These are phyloP conservation scores for Clarireedia paspali DNA, from an alignment of 2,329 filamentous ascomycete species.

Conservation along the genomic window DNA sequence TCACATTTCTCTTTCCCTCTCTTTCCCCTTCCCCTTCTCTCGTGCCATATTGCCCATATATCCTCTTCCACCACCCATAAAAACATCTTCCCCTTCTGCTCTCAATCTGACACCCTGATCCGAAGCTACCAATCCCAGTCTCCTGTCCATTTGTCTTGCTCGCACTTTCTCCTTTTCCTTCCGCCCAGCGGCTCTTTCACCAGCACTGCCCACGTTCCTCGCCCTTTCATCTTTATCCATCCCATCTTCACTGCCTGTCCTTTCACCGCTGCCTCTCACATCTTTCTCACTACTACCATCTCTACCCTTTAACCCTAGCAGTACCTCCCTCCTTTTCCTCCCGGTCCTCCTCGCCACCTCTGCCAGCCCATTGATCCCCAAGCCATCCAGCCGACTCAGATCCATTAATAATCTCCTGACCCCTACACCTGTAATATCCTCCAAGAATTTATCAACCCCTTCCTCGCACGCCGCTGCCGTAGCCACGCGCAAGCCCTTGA, in stretches of 20 bases:
- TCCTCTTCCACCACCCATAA: background rate
- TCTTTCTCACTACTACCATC: background rate
- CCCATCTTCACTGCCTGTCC: conserved; percentile 3
- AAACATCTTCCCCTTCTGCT: conserved; percentile 4
- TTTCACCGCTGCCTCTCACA: background rate
- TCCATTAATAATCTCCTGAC: conserved; percentile 49
- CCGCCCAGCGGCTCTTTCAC: too few species aligned
- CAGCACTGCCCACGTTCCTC: too few species aligned
- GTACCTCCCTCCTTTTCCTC: conserved; percentile 15
- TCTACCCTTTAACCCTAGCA: conserved; percentile 1
- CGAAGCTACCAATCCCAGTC: conserved; percentile 3
- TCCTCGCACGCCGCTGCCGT: conserved; percentile 49
- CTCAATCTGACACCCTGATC: conserved; percentile 5
- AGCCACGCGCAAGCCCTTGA: conserved; percentile 47
- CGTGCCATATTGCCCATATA: background rate
- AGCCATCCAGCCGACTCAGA: conserved; percentile 41
- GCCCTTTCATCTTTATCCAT: conserved; percentile 1
- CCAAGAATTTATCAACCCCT: conserved; percentile 44
- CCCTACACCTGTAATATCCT: conserved; percentile 42
- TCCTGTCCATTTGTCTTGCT: background rate
- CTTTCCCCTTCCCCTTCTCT: background rate
- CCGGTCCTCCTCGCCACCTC: conserved; percentile 20
- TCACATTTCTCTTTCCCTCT: background rate
- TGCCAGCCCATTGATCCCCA: conserved; percentile 27
- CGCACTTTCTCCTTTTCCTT: background rate